phyloP scores from a whole-genome alignment of 805 yeast species.

The Ogataea ganodermae region DNA sequence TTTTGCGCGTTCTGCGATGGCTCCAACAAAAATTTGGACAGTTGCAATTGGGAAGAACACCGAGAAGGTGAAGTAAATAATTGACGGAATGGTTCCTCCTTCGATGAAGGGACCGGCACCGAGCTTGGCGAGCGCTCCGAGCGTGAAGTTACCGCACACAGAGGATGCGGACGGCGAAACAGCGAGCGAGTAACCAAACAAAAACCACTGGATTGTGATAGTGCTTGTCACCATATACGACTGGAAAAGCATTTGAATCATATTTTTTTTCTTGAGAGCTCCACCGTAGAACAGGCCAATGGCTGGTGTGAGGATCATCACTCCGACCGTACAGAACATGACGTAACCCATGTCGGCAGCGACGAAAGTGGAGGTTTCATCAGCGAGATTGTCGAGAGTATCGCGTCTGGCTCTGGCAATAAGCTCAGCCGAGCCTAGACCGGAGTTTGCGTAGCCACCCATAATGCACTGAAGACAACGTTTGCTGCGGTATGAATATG shows the following conservation, averaged over 20 bases:
- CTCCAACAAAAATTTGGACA: slow-evolving; percentile 48
- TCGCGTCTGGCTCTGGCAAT: slow-evolving; percentile 27
- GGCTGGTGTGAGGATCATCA: slow-evolving; percentile 48
- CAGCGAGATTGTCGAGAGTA: slow-evolving; percentile 30
- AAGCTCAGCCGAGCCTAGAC: slow-evolving; percentile 34
- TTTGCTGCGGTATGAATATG: no score
- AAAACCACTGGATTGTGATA: slow-evolving; percentile 45
- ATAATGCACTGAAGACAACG: slow-evolving; percentile 6
- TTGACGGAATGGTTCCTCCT: slow-evolving; percentile 51
- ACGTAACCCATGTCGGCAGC: slow-evolving; percentile 53
- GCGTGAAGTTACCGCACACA: slow-evolving; percentile 39
- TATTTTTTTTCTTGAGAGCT: slow-evolving; percentile 41
- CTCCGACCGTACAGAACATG: slow-evolving; percentile 48
- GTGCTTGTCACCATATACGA: slow-evolving; percentile 43
- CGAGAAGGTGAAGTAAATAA: slow-evolving; percentile 45
- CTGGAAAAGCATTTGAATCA: slow-evolving; percentile 47
- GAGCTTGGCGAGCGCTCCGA: slow-evolving; percentile 43
- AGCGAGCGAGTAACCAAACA: slow-evolving; percentile 48
- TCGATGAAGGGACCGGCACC: slow-evolving; percentile 43
- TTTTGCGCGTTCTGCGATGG: slow-evolving; percentile 47
- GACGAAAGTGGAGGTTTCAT: slow-evolving; percentile 38
- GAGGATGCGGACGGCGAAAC: slow-evolving; percentile 36
- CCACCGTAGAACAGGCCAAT: slow-evolving; percentile 51
- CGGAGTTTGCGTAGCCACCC: slow-evolving; percentile 37
- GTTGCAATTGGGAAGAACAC: slow-evolving; percentile 51